Base-by-base conservation (phyloP, 139 green algal genomes). In the Penium margaritaceum region DNA sequence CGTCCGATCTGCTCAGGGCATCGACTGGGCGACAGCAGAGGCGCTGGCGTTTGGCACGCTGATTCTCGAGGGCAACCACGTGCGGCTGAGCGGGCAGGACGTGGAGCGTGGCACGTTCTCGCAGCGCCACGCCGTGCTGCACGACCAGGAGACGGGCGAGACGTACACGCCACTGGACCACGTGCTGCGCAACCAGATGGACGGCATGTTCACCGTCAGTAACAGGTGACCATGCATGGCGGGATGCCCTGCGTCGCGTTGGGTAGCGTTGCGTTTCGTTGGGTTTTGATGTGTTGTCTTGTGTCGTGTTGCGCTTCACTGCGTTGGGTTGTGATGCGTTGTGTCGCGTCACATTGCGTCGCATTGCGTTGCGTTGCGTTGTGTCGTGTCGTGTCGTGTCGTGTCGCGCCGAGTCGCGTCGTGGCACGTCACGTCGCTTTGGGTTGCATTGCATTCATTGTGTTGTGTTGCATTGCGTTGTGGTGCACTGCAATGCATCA, bases 61-160 rank as follows among this genome's bases (percentile, higher is more conserved):
- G 3, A 73, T 98, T 39, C 78, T 79, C 6, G 93, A 98, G 86
- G 93, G 94, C 74, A 97, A 97, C 83, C 92, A 98, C 79, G 91
- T 99, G 79, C 84, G 94, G 32, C 84, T 99, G 71, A 91, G 81
- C 58, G 94, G 94, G 35, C 94, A 98, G 84, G 94, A 98, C 76
- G 90, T 96, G 32, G 94, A 98, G 85, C 88, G 94, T 5, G 94
- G 94, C 41, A 98, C 94, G 15, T 98, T 98, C 85, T 90, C 75
- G 53, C 94, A 98, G 86, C 86, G 92, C 51, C 92, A 97, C 79
- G 84, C 90, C 0, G 80, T 96, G 35, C 53, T 97, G 54, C 88
- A 97, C 60, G 89, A 94, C 72, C 89, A 94, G 41, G 83, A 86
- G 60, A 91, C 69, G 1, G 89, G 86, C 0, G 71, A 81, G 38